Evolutionary conservation across 225 moss, liverwort and hornwort species (phyloP), one percentile per base, ranked within the genome.

Genomic region (Polytrichum commune): DNA sequence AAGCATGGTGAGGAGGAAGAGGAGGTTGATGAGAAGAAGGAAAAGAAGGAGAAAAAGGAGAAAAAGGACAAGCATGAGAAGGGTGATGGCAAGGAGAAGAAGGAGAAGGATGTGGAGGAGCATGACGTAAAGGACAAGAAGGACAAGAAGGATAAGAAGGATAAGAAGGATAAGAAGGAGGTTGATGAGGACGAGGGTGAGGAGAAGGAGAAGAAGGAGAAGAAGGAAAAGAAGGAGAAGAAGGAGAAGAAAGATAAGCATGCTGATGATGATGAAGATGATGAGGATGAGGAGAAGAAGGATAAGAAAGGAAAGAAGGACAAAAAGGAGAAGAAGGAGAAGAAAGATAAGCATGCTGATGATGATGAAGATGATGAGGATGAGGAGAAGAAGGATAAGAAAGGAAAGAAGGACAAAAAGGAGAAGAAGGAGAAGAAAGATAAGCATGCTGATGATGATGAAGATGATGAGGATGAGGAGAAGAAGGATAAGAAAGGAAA

Each of bases 201-300:
- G 29, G 28, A 66, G 73, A 25, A 55, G 74, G 0, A 55, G 74
- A 9, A 38, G 29, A 24, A 64, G 75, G 10, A 63, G 67, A 33
- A 64, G 22, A 0, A 68, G 63, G 1, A 67, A 4, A 60, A 68
- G 73, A 19, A 53, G 5, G 7, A 32, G 9, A 10, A 70, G 69
- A 35, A 80, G 77, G 68, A 80, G 26, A 75, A 80, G 63, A 75
- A 72, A 60, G 70, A 80, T 38, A 69, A 69, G 6, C 0, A 74
- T 38, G 69, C 62, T 3, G 64, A 68, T 53, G 63, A 27, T 24
- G 70, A 73, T 19, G 38, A 76, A 27, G 69, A 70, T 2, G 73
- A 53, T 53, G 64, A 63, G 76, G 73, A 79, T 33, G 73, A 66
- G 69, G 75, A 79, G 30, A 1, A 35, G 38, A 73, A 68, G 46